Evolutionary conservation across 495 filamentous ascomycete genomes (phyloP), one percentile per base, ranked within the genome.

Genomic region (Penicillium desertorum): DNA sequence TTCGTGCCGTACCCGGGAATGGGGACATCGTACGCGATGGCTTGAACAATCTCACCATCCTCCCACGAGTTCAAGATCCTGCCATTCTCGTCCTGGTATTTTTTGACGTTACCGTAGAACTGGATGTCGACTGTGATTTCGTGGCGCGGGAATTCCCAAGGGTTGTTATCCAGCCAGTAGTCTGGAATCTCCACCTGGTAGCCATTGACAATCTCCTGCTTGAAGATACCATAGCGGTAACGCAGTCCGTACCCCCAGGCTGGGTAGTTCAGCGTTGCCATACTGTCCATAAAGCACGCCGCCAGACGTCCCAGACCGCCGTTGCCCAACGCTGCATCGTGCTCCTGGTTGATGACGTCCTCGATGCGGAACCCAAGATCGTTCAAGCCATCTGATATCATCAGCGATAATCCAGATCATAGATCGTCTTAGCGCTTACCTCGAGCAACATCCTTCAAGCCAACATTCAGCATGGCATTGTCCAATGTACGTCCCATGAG

Each of bases 101-200:
- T 93, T 62, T 76, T 76, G 37, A 97, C 91, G 59, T 82, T 68
- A 51, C 94, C 94, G 62, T 95, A 96, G 77, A 98, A 98, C 76
- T 96, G 92, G 52, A 98, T 90, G 70, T 96, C 89, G 30, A 98
- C 92, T 10, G 87, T 91, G 44, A 98, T 86, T 67, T 98, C 94
- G 70, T 96, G 91, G 61, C 94, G 83, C 19, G 92, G 91, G 65
- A 98, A 98, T 66, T 98, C 94, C 94, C 94, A 98, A 6, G 95
- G 94, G 79, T 98, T 98, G 71, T 97, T 96, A 67, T 98, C 94
- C 30, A 98, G 84, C 94, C 94, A 98, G 74, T 98, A 98, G 71
- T 98, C 94, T 20, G 94, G 94, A 45, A 98, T 86, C 65, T 98
- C 94, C 48, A 98, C 90, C 72, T 98, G 94, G 66, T 96, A 98